Base-by-base conservation (phyloP, 164 flowering plant genomes). In the Akebia trifoliata region DNA sequence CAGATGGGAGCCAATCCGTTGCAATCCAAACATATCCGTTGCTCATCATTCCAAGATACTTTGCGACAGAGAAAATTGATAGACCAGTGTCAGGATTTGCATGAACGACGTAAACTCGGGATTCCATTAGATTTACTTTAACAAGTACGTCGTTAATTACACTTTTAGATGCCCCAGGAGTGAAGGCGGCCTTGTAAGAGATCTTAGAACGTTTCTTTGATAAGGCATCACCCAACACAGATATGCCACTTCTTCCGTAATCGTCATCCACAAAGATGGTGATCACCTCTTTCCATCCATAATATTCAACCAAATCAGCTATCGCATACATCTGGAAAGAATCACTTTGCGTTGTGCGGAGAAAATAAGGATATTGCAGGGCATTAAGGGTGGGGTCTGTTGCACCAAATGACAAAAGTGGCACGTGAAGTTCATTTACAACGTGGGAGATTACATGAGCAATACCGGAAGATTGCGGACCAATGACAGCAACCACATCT, bases 1-100 rank as follows among this genome's bases (percentile, higher is more conserved):
- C 56, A 15, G 97, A 66, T 57, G 95, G 70, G 57, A 93, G 95
- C 98, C 98, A 93, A 73, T 87, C 95, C 25, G 98, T 84, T 30
- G 94, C 80, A 57, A 92, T 78, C 98, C 98, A 92, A n/a, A 84
- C 95, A 79, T 85, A 89, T 55, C 89, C 87, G 35, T n/a, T 58
- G 25, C 18, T 48, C 81, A 80, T 71, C 98, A 92, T 89, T 7
- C 69, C 76, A 53, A 85, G 87, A 24, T 18, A 3, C 47, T 87
- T 75, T 7, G 92, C 98, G 22, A 72, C 63, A 30, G 79, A 62
- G 61, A 92, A 89, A 32, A 92, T 43, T 10, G 26, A 18, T 46
- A 79, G 56, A 48, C 95, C 96, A 17, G 86, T 57, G 56, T 82
- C 91, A 29, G 98, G 97, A 73, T 83, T 83, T 18, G 78, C 87